Conservation (phyloP, 805 yeast species). For the Kodamaea laetipori region DNA sequence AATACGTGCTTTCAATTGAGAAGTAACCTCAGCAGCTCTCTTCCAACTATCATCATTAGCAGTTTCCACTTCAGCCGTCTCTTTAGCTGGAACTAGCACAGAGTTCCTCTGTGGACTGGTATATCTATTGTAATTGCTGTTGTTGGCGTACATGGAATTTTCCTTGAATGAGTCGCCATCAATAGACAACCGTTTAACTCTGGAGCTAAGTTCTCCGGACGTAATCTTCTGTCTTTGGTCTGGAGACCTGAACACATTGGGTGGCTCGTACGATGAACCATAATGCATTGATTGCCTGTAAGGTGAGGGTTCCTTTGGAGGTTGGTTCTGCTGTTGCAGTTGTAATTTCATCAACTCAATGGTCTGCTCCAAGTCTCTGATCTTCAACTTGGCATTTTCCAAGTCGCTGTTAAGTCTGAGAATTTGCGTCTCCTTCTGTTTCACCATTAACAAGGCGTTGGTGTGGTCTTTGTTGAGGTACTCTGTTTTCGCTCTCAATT, state of each 20-base stretch:
- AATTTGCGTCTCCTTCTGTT: conserved; percentile 71
- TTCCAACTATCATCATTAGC: conserved; percentile 73
- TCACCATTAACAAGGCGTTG: conserved; percentile 50
- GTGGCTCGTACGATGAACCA: neutral
- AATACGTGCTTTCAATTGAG: conserved; percentile 80
- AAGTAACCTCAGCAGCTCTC: conserved; percentile 87
- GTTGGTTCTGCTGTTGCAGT: conserved; percentile 28
- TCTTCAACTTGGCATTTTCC: conserved; percentile 55
- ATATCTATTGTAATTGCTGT: conserved; percentile 23
- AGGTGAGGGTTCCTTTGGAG: neutral
- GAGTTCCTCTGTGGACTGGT: conserved; percentile 21
- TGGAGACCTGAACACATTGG: conserved; percentile 14
- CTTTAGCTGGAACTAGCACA: conserved; percentile 18
- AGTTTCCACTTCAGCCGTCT: conserved; percentile 38
- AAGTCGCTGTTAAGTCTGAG: conserved; percentile 61
- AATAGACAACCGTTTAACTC: conserved; percentile 42
- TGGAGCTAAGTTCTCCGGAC: conserved; percentile 41
- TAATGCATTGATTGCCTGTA: neutral
- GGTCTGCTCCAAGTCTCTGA: conserved; percentile 54
- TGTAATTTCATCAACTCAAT: conserved; percentile 30
- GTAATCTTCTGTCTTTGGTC: conserved; percentile 22
- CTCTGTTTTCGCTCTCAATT: conserved; percentile 35
- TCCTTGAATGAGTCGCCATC: conserved; percentile 18
- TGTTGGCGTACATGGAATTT: conserved; percentile 14
- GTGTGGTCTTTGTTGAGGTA: conserved; percentile 53